Evolutionary conservation across 2,329 filamentous ascomycete species (phyloP).

Genomic region (Stagonosporopsis rhizophila): DNA sequence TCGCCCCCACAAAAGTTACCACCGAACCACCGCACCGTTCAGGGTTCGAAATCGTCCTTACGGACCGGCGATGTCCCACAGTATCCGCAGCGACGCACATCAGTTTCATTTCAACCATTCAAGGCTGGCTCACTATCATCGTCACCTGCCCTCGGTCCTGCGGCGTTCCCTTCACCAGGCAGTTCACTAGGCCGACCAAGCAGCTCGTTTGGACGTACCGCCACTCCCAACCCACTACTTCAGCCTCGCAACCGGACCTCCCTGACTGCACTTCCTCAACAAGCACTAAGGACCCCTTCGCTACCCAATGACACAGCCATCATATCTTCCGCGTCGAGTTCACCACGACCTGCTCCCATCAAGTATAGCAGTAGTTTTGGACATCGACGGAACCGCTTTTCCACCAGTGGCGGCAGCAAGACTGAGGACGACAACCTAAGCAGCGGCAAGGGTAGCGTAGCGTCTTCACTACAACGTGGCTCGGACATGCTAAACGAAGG

Average conservation of each 20-base stretch:
- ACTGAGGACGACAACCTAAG: conserved; percentile 76
- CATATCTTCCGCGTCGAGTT: conserved; percentile 73
- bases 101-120: conserved; percentile 92
- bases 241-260: conserved; percentile 74
- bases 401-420: conserved; percentile 75
- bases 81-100: conserved; percentile 72
- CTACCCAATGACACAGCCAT: conserved; percentile 66
- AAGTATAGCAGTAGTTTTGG: conserved; percentile 95
- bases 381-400: conserved; percentile 79
- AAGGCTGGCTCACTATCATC: conserved; percentile 95
- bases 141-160: conserved; percentile 70
- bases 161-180: conserved; percentile 59
- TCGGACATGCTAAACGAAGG: conserved; percentile 79
- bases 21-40: conserved; percentile 54
- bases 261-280: conserved; percentile 76
- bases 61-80: conserved; percentile 59
- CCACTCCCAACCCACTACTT: conserved; percentile 35
- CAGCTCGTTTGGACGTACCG: conserved; percentile 31
- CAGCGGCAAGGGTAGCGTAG: conserved; percentile 79
- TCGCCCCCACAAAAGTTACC: conserved; percentile 60
- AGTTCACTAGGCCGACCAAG: conserved; percentile 36
- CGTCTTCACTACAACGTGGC: conserved; percentile 74
- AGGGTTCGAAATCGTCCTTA: conserved; percentile 58
- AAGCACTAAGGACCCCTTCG: conserved; percentile 72
- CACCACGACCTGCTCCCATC: conserved; percentile 79